A percentile compares a stretch with the other conserved stretches of the same genome.
Conservation (phyloP, 441 rosid species). For the Hypseocharis bilobata region DNA sequence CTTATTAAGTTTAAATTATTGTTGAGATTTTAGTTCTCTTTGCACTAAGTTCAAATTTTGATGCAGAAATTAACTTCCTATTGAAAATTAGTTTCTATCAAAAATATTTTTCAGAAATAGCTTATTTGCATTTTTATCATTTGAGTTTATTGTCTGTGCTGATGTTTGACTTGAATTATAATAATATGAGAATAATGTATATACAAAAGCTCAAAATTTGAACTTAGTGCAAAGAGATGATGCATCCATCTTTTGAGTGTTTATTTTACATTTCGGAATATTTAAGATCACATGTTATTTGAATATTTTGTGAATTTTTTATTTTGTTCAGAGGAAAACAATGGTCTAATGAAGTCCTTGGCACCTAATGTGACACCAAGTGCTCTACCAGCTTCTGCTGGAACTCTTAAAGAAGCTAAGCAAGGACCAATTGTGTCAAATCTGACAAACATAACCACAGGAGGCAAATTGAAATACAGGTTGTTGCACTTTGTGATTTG, state of each 20-base stretch:
- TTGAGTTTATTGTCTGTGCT: no score
- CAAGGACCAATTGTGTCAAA: background rate
- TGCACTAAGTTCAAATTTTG: background rate
- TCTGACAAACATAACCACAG: background rate
- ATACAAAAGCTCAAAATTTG: no score
- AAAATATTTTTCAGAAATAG: background rate
- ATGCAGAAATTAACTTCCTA: background rate
- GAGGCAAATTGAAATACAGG: background rate
- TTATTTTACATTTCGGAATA: background rate
- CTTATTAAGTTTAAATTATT: background rate
- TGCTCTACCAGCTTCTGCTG: background rate
- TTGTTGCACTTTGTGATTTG: background rate
- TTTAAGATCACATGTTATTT: background rate
- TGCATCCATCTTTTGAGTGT: no score
- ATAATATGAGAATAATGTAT: no score
- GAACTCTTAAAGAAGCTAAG: background rate
- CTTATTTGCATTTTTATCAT: background rate
- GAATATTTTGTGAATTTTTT: background rate
- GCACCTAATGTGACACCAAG: background rate
- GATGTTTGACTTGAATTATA: no score
- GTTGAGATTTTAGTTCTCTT: background rate
- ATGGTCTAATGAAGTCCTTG: background rate
- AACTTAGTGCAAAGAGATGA: no score
- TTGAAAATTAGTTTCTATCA: background rate
- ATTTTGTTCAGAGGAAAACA: background rate